These are phyloP conservation scores for Centella asiatica DNA, from an alignment of 129 eudicot genomes.

Conservation along the genomic window DNA sequence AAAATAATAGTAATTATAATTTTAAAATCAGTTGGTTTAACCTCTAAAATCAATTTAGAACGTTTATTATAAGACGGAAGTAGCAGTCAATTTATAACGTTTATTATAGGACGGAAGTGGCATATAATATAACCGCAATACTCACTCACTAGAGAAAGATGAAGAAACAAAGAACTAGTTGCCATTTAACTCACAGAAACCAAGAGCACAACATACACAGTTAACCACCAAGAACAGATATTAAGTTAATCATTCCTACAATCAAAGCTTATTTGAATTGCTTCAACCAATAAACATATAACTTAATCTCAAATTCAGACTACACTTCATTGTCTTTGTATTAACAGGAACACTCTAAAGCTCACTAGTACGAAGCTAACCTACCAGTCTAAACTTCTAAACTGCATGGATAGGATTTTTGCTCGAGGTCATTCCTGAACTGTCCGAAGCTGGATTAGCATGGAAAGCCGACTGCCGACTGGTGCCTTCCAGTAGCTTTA, in stretches of 20 bases:
- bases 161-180: too few species aligned
- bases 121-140: too few species aligned
- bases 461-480: conserved; percentile 80
- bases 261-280: conserved; percentile 12
- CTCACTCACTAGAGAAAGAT: too few species aligned
- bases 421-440: conserved; percentile 41
- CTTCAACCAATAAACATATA: conserved; percentile 22
- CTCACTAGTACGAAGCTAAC: conserved; percentile 23
- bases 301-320: conserved; percentile 14
- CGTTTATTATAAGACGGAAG: too few species aligned
- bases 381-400: conserved; percentile 28
- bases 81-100: too few species aligned
- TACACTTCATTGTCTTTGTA: conserved; percentile 34
- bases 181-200: background rate
- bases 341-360: conserved; percentile 21
- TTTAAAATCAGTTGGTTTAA: too few species aligned
- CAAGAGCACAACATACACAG: background rate
- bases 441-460: conserved; percentile 43
- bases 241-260: conserved; percentile 6
- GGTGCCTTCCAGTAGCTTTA: conserved; percentile 58
- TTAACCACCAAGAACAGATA: background rate
- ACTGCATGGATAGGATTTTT: conserved; percentile 71
- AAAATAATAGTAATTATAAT: too few species aligned
- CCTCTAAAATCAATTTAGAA: too few species aligned
- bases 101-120: too few species aligned